Evolutionary conservation across 139 green algal species (phyloP).

Genomic region (Coccomyxa sp.): DNA sequence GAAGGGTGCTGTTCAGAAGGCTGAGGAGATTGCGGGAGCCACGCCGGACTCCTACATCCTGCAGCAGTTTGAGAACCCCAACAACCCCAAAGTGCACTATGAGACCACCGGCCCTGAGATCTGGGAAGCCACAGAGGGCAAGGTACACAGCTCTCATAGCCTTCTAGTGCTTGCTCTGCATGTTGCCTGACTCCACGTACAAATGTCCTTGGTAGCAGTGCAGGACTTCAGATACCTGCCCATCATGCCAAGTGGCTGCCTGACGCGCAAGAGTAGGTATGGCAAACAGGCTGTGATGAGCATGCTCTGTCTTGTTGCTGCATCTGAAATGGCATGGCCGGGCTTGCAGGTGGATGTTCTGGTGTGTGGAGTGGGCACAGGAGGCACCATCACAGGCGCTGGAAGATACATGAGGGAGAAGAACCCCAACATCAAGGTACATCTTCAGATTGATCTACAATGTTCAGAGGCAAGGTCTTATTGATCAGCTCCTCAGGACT

Average conservation of each 20-base stretch:
- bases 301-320: too few relatives aligned
- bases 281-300: too few relatives aligned
- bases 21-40: slow-evolving; percentile 51
- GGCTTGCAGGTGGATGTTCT: slow-evolving; percentile 44
- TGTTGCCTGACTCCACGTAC: neutral
- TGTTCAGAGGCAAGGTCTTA: too few relatives aligned
- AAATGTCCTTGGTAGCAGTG: too few relatives aligned
- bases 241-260: too few relatives aligned
- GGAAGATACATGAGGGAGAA: slow-evolving; percentile 73
- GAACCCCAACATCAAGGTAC: slow-evolving; percentile 60
- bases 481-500: too few relatives aligned
- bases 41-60: slow-evolving; percentile 58
- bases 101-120: slow-evolving; percentile 95
- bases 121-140: slow-evolving; percentile 82
- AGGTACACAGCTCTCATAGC: slow-evolving; percentile 17
- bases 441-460: too few relatives aligned
- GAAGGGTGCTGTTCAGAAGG: slow-evolving; percentile 61
- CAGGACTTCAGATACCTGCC: too few relatives aligned
- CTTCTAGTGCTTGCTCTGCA: neutral
- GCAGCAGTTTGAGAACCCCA: slow-evolving; percentile 71
- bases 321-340: too few relatives aligned
- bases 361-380: slow-evolving; percentile 77
- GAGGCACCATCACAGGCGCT: slow-evolving; percentile 85
- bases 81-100: slow-evolving; percentile 79
- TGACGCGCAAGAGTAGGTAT: too few relatives aligned